A percentile compares a stretch with the other conserved stretches of the same genome.
Evolutionary conservation across 2,329 filamentous ascomycete genomes (phyloP).

Genomic region (Onygena corvina): DNA sequence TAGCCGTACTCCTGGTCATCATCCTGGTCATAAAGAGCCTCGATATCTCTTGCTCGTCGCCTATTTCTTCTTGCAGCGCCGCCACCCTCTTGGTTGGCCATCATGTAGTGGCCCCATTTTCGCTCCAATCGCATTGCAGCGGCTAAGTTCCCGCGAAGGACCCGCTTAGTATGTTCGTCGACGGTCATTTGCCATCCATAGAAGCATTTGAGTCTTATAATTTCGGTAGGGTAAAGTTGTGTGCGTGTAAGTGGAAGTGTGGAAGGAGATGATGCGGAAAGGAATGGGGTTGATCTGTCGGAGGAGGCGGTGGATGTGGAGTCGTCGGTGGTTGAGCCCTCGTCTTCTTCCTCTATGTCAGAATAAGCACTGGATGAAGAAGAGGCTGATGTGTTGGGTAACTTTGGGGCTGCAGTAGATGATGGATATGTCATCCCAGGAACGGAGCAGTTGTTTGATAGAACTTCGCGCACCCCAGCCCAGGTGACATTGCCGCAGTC

Average conservation of each 20-base stretch:
- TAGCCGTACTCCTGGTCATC: conserved; percentile 39
- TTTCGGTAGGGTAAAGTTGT: conserved; percentile 57
- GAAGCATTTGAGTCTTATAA: conserved; percentile 83
- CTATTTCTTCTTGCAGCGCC: conserved; percentile 54
- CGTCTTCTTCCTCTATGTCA: background rate
- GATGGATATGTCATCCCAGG: conserved; percentile 37
- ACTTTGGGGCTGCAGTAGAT: conserved; percentile 25
- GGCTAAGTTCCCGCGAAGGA: conserved; percentile 61
- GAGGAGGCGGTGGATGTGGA: background rate
- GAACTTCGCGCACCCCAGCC: conserved; percentile 76
- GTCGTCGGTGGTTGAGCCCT: conserved; percentile 5
- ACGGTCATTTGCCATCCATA: conserved; percentile 93
- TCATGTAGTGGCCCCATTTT: conserved; percentile 93
- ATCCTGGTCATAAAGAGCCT: conserved; percentile 67
- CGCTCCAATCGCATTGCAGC: conserved; percentile 68
- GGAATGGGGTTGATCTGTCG: background rate
- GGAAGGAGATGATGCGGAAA: background rate
- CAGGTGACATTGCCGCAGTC: conserved; percentile 89
- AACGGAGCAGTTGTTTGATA: conserved; percentile 71
- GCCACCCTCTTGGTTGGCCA: conserved; percentile 60
- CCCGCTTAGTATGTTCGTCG: conserved; percentile 80
- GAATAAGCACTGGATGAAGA: background rate
- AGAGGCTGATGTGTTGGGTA: conserved; percentile 16
- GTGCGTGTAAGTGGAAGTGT: background rate
- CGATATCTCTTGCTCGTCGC: conserved; percentile 67